Base-by-base conservation (phyloP, 2,329 filamentous ascomycete species). In the Lasiodiplodia hormozganensis region DNA sequence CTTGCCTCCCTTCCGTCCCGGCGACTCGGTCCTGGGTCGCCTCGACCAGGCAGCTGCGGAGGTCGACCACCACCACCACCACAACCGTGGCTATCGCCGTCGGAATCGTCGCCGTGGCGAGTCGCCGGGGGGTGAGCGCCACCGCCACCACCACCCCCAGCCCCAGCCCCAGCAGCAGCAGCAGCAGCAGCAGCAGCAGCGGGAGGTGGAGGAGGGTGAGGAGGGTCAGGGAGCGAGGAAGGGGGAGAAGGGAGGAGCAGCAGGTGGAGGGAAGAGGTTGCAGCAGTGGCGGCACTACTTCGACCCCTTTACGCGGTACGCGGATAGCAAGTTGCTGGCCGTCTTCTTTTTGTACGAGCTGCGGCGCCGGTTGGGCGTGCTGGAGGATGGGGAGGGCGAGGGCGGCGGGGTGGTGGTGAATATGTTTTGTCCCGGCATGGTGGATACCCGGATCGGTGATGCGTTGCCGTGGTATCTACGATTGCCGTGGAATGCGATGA, bases 381-480 rank as follows among this genome's bases (percentile, higher is more conserved):
- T 8, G 25, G 40, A 34, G 23, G 43, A 47, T 0, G 43, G 18
- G 7, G 43, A 21, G 2, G n/a, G 1, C 0, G 7, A 7, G 5
- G 40, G 18, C 2, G 40, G 51, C 12, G 38, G 12, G 28, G 58
- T 62, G 2, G 58, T 51, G 5, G 16, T 62, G 14, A 51, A 62
- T 21, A 62, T 62, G 47, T 51, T 49, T 3, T 62, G 58, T 6
- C 58, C 58, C 4, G 58, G 58, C 4, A 62, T 62, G 58, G 65
- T 67, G 58, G 18, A 49, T 10, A 62, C 58, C 16, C 38, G 18
- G 14, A 49, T 62, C 16, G 18, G 38, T 23, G 58, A 62, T 3
- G 40, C 28, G 25, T n/a, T 62, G 58, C 58, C 58, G 58, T 62
- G 58, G 58, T 62, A 49, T 14, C 10, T 67, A 52, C 10, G 65